Percentiles rank a stretch among this genome's conserved stretches.
Conservation (phyloP, 192 early-diverging fungal species). For the Gigaspora rosea region DNA sequence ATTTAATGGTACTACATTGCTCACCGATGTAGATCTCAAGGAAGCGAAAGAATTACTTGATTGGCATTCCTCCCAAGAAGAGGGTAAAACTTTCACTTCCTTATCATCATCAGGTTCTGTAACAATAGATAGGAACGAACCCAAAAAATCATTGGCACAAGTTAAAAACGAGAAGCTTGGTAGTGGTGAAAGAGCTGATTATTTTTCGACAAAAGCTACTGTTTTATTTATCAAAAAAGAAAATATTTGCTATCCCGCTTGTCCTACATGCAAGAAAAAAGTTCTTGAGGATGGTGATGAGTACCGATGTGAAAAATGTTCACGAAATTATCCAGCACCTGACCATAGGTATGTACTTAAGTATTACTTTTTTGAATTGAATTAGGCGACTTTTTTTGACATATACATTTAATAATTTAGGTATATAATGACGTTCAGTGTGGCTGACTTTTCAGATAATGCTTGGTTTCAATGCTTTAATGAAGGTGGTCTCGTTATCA, state of each 20-base stretch:
- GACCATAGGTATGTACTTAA: constrained; percentile 55
- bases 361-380: too few species aligned
- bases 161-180: constrained; percentile 74
- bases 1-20: constrained; percentile 45
- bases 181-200: constrained; percentile 67
- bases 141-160: constrained; percentile 64
- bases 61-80: constrained; percentile 55
- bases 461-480: constrained; percentile 87
- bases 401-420: too few species aligned
- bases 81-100: background rate
- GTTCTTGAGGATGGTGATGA: constrained; percentile 61
- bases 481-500: constrained; percentile 67
- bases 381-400: too few species aligned
- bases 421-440: constrained; percentile 74
- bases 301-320: constrained; percentile 95
- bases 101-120: background rate
- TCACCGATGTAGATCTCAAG: constrained; percentile 73
- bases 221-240: constrained; percentile 77
- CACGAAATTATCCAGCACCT: constrained; percentile 66
- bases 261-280: constrained; percentile 92
- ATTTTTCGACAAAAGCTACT: constrained; percentile 70
- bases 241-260: constrained; percentile 82
- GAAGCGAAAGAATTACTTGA: constrained; percentile 74
- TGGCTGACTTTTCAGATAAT: constrained; percentile 79
- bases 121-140: constrained; percentile 11